Evolutionary conservation across 1,284 basidiomycete genomes (phyloP).

Genomic region (Quambalaria eucalypti): DNA sequence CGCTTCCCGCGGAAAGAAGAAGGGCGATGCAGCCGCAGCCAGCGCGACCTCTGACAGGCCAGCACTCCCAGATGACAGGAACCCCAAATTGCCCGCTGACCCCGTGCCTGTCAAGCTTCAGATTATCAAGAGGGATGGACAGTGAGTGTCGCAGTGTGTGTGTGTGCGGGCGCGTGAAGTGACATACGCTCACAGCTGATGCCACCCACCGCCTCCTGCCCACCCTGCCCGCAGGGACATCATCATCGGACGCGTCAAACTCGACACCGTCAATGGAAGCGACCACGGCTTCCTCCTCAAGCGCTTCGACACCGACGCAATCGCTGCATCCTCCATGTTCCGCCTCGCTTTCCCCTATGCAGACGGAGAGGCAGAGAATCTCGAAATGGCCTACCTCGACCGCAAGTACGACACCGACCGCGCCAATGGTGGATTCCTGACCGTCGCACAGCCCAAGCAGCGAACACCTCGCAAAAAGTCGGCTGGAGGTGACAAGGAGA

Average conservation of each 20-base stretch:
- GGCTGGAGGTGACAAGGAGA: slow-evolving; percentile 12
- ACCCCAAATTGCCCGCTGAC: slow-evolving; percentile 33
- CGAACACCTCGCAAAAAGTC: slow-evolving; percentile 19
- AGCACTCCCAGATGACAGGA: slow-evolving; percentile 11
- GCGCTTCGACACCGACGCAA: slow-evolving; percentile 79
- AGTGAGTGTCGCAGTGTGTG: slow-evolving; percentile 29
- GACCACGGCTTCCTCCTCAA: slow-evolving; percentile 34
- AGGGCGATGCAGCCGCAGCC: slow-evolving; percentile 10
- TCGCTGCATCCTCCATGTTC: slow-evolving; percentile 95
- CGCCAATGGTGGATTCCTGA: slow-evolving; percentile 64
- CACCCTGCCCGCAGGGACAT: slow-evolving; percentile 53
- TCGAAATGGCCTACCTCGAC: slow-evolving; percentile 75
- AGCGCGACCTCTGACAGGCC: slow-evolving; percentile 11
- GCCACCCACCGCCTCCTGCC: neutral
- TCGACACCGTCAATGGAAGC: slow-evolving; percentile 58
- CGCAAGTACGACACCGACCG: slow-evolving; percentile 66
- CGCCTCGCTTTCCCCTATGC: slow-evolving; percentile 87
- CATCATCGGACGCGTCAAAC: slow-evolving; percentile 83
- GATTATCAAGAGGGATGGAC: slow-evolving; percentile 67
- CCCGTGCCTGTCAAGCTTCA: slow-evolving; percentile 63
- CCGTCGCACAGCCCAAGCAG: slow-evolving; percentile 19
- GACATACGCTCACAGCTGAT: neutral
- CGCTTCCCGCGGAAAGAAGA: slow-evolving; percentile 6
- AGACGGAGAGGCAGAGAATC: slow-evolving; percentile 66
- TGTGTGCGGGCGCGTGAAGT: neutral